Conservation (phyloP, 2,329 filamentous ascomycete species). For the Diaporthe caulivora region DNA sequence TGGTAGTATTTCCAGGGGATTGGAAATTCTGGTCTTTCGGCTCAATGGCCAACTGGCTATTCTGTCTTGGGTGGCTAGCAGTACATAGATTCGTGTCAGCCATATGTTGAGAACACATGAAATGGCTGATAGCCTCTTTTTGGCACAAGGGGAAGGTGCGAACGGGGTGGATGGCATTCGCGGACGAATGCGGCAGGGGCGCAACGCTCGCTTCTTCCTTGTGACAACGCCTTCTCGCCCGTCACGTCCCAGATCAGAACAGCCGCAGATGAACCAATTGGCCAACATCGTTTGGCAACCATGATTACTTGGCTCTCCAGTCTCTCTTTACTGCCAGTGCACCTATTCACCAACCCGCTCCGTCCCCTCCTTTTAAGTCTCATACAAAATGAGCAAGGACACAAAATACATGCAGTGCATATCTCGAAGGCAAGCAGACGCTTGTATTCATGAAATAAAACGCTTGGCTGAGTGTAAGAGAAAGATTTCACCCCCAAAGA, state of each 20-base stretch:
- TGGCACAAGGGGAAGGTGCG: neutral
- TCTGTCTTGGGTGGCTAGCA: too few relatives aligned
- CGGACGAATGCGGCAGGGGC: neutral
- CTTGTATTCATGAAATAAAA: slow-evolving; percentile 10
- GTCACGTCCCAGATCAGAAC: neutral
- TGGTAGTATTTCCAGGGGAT: too few relatives aligned
- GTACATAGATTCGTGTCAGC: too few relatives aligned
- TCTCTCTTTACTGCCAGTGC: neutral
- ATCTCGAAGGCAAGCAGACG: neutral
- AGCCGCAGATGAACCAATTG: neutral
- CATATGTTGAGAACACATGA: too few relatives aligned
- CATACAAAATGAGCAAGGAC: neutral
- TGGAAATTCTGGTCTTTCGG: too few relatives aligned
- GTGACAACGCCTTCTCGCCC: too few relatives aligned
- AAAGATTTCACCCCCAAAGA: neutral
- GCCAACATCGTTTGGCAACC: neutral
- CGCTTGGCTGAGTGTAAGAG: neutral
- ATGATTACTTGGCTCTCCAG: neutral
- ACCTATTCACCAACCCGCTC: too few relatives aligned
- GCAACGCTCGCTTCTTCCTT: neutral
- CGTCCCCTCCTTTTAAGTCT: too few relatives aligned
- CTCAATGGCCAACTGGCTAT: too few relatives aligned
- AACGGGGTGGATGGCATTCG: too few relatives aligned
- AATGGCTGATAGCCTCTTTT: too few relatives aligned
- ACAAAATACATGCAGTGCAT: neutral